phyloP scores from a whole-genome alignment of 2,329 filamentous ascomycete genomes.

The Pyrenophora teres region DNA sequence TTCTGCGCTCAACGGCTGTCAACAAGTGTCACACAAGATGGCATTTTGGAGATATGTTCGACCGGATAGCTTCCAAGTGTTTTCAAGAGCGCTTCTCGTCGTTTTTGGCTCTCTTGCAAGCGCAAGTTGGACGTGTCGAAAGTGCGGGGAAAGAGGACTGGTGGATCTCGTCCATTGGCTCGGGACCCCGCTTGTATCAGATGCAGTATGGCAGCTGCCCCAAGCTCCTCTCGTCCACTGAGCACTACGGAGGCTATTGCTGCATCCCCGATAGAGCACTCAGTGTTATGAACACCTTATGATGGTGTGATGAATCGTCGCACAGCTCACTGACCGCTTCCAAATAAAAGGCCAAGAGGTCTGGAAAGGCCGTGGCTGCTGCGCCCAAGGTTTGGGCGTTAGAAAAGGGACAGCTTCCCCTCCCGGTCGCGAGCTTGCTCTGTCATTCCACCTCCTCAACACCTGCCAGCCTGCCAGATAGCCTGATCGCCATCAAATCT shows the following conservation, averaged over 20 bases:
- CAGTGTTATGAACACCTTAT: slow-evolving; percentile 8
- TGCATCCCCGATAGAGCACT: slow-evolving; percentile 18
- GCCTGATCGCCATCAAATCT: slow-evolving; percentile 4
- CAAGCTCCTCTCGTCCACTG: slow-evolving; percentile 13
- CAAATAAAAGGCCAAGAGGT: slow-evolving; percentile 10
- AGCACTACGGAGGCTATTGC: slow-evolving; percentile 14
- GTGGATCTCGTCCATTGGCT: slow-evolving; percentile 19
- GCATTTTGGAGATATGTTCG: no score
- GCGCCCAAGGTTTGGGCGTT: slow-evolving; percentile 6
- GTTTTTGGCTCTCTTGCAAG: background rate
- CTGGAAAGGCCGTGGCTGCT: slow-evolving; percentile 3
- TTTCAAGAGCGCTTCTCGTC: background rate
- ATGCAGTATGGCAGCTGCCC: slow-evolving; percentile 4
- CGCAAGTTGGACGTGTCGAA: slow-evolving; percentile 1
- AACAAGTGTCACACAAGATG: no score
- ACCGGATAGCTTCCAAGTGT: background rate
- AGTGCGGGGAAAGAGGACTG: slow-evolving; percentile 17
- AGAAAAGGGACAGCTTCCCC: slow-evolving; percentile 23
- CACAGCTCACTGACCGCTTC: slow-evolving; percentile 17
- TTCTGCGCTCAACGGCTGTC: background rate
- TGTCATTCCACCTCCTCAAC: slow-evolving; percentile 5
- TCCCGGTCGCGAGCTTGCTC: slow-evolving; percentile 10
- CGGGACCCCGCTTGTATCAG: slow-evolving; percentile 4
- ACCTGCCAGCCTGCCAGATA: slow-evolving; percentile 2
- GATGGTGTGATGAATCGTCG: slow-evolving; percentile 9